Evolutionary conservation across 257 asterid species (phyloP).

Genomic region (Capsicum chinense): DNA sequence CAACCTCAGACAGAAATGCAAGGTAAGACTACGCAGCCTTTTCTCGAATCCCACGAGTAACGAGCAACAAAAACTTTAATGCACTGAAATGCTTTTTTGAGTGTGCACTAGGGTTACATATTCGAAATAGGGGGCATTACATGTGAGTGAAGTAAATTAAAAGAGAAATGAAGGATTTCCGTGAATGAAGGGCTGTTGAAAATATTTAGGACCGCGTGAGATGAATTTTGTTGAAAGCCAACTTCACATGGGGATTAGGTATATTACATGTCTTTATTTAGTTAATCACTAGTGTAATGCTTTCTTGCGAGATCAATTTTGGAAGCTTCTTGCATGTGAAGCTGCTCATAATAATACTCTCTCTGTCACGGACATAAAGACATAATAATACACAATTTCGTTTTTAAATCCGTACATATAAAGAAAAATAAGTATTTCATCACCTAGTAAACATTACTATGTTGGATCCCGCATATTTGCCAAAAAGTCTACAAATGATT

Average conservation of each 20-base stretch:
- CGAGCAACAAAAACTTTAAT: too few species aligned
- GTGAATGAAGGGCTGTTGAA: constrained; percentile 24
- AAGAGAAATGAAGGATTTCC: constrained; percentile 11
- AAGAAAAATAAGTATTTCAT: too few species aligned
- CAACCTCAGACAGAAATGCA: too few species aligned
- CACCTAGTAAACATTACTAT: too few species aligned
- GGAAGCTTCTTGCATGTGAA: constrained; percentile 26
- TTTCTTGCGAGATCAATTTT: not conserved
- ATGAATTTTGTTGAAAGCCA: not conserved
- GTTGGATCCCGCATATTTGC: too few species aligned
- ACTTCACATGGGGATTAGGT: constrained; percentile 34
- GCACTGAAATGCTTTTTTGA: too few species aligned
- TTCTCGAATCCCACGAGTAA: too few species aligned
- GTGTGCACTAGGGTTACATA: not conserved
- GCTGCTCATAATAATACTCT: constrained; percentile 2
- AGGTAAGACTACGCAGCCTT: too few species aligned
- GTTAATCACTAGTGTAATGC: not conserved
- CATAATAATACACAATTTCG: too few species aligned
- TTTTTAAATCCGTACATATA: too few species aligned
- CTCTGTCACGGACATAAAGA: too few species aligned
- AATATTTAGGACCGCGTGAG: not conserved
- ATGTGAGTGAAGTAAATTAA: constrained; percentile 20
- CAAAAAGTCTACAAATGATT: too few species aligned
- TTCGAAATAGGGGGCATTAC: not conserved
- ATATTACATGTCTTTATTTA: not conserved